These are phyloP conservation scores for Debaryomyces psychrophilus DNA, from an alignment of 1,139 yeast genomes.

Conservation along the genomic window DNA sequence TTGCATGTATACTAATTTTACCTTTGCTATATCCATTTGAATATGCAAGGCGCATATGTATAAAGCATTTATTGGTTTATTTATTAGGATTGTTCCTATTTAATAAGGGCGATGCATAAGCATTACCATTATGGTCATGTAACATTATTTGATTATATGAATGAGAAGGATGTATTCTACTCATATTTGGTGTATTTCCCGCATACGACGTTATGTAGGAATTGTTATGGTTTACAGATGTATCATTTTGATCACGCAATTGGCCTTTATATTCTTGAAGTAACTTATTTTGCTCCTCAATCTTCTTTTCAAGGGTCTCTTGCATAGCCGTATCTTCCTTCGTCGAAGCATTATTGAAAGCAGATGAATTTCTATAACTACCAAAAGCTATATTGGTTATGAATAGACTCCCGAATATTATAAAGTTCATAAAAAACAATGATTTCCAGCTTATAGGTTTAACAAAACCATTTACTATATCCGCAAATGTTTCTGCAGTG, in stretches of 20 bases:
- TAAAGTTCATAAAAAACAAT: constrained; percentile 42
- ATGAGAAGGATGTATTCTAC: constrained; percentile 6
- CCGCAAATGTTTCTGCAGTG: constrained; percentile 82
- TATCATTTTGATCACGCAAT: constrained; percentile 5
- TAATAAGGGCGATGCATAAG: constrained; percentile 9
- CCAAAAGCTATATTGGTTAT: constrained; percentile 27
- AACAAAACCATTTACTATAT: constrained; percentile 75
- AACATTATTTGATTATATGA: constrained; percentile 2
- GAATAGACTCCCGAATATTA: constrained; percentile 26
- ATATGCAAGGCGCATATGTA: background rate
- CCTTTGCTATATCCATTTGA: background rate
- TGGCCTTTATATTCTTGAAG: constrained; percentile 10
- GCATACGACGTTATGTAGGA: constrained; percentile 7
- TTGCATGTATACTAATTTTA: background rate
- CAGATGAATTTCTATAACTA: constrained; percentile 21
- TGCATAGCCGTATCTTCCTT: constrained; percentile 12
- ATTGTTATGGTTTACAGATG: background rate
- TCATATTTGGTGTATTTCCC: constrained; percentile 5
- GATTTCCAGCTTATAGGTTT: constrained; percentile 79
- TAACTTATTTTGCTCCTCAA: constrained; percentile 19
- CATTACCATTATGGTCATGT: constrained; percentile 5
- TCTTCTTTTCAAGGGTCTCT: constrained; percentile 18
- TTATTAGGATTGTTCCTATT: constrained; percentile 8
- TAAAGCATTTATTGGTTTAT: background rate
- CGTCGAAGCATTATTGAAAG: background rate